Evolutionary conservation across 345 rosid species (phyloP).

Genomic region (Hibiscus syriacus): DNA sequence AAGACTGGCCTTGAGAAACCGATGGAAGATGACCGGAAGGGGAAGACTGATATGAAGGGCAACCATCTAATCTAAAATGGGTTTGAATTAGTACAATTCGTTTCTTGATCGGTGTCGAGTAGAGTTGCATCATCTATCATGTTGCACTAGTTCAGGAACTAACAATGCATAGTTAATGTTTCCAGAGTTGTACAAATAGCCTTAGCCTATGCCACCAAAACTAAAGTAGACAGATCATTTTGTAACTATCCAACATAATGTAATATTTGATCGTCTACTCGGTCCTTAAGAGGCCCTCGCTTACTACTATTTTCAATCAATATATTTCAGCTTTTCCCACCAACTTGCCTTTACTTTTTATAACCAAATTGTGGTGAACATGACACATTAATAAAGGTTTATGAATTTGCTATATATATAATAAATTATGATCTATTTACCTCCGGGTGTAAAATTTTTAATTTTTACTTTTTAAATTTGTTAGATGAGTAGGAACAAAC

Average conservation of each 20-base stretch:
- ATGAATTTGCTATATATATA: neutral
- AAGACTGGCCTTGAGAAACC: conserved; percentile 59
- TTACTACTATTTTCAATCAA: neutral
- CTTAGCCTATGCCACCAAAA: neutral
- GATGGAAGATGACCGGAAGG: conserved; percentile 54
- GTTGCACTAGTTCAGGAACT: conserved; percentile 4
- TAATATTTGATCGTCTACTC: neutral
- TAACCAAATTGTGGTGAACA: neutral
- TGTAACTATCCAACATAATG: neutral
- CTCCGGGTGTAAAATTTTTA: no score
- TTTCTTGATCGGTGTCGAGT: conserved; percentile 10
- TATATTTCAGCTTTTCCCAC: neutral
- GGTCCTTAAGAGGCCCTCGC: neutral
- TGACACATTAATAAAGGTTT: neutral
- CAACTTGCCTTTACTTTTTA: neutral
- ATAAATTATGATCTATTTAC: no score
- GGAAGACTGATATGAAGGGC: conserved; percentile 40
- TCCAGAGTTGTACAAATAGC: neutral
- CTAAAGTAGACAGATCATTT: neutral
- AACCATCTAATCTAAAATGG: neutral
- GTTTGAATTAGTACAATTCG: conserved; percentile 12
- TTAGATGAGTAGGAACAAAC: no score
- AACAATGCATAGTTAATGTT: neutral
- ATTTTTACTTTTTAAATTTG: no score
- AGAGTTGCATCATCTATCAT: conserved; percentile 5